Conservation (phyloP, 768 basidiomycete genomes). For the Fibroporia radiculosa region DNA sequence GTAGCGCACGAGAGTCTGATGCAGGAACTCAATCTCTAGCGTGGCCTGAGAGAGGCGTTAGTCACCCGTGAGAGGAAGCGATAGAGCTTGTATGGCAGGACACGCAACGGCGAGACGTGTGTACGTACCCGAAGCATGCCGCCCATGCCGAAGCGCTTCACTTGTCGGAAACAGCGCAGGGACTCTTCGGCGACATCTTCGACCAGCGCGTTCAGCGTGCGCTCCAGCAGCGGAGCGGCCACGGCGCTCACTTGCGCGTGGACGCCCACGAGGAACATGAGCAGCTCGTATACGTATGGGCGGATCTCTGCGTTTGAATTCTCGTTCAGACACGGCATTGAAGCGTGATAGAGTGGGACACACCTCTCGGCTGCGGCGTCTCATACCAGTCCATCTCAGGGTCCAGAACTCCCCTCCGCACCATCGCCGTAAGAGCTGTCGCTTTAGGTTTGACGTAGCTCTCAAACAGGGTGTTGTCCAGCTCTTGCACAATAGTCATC, state of each 20-base stretch:
- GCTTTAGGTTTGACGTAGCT: constrained; percentile 81
- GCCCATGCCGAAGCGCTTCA: constrained; percentile 93
- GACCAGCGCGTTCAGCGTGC: constrained; percentile 75
- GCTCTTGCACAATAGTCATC: constrained; percentile 67
- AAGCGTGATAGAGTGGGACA: constrained; percentile 1
- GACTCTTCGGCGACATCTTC: constrained; percentile 81
- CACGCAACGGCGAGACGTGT: neutral
- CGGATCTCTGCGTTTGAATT: constrained; percentile 63
- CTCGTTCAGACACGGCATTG: neutral
- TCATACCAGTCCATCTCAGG: constrained; percentile 89
- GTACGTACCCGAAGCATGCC: constrained; percentile 88
- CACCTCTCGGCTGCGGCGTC: constrained; percentile 86
- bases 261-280: constrained; percentile 84
- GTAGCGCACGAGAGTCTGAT: constrained; percentile 88
- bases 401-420: constrained; percentile 76
- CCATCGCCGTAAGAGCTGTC: constrained; percentile 52
- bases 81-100: neutral
- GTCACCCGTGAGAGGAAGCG: neutral
- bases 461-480: constrained; percentile 86
- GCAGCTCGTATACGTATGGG: constrained; percentile 84
- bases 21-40: constrained; percentile 97
- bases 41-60: constrained; percentile 61
- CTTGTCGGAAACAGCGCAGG: constrained; percentile 77
- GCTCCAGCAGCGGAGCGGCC: constrained; percentile 72
- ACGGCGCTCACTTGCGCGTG: constrained; percentile 86